These are phyloP conservation scores for Backusella morwellensis DNA, from an alignment of 192 early-diverging fungal species.

Conservation along the genomic window DNA sequence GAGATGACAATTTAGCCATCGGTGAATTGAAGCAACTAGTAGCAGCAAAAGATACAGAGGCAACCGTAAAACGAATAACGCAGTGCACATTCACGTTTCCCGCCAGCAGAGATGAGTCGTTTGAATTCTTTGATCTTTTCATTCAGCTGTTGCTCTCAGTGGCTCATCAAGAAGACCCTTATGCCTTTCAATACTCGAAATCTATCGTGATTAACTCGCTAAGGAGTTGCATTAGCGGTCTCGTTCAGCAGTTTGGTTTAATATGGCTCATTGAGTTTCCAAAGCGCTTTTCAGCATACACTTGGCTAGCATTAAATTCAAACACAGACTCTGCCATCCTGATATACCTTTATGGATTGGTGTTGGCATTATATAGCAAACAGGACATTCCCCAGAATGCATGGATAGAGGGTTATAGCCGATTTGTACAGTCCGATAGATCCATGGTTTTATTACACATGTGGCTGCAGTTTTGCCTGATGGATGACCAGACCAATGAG, in stretches of 20 bases:
- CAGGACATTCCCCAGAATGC: neutral
- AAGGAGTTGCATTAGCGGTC: conserved; percentile 20
- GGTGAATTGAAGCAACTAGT: conserved; percentile 4
- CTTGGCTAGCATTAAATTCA: conserved; percentile 17
- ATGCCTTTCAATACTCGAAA: conserved; percentile 7
- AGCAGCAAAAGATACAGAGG: neutral
- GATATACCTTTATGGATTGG: conserved; percentile 27
- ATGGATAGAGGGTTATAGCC: conserved; percentile 13
- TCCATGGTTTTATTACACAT: conserved; percentile 10
- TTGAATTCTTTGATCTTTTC: conserved; percentile 27
- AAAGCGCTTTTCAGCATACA: conserved; percentile 8
- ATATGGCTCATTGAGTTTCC: conserved; percentile 24
- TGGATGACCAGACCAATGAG: neutral
- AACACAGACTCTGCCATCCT: conserved; percentile 14
- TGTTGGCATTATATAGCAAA: conserved; percentile 9
- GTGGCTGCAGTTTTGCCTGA: conserved; percentile 10
- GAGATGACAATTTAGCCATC: neutral
- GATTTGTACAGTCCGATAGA: conserved; percentile 18
- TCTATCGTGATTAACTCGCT: conserved; percentile 4
- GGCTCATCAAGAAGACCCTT: neutral
- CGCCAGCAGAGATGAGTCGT: neutral
- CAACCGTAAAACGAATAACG: conserved; percentile 14
- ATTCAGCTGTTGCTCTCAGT: conserved; percentile 22
- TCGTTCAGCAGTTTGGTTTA: conserved; percentile 10
- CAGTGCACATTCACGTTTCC: conserved; percentile 15